These are phyloP conservation scores for Boletus speciosus DNA, from an alignment of 768 basidiomycete species.

Conservation along the genomic window DNA sequence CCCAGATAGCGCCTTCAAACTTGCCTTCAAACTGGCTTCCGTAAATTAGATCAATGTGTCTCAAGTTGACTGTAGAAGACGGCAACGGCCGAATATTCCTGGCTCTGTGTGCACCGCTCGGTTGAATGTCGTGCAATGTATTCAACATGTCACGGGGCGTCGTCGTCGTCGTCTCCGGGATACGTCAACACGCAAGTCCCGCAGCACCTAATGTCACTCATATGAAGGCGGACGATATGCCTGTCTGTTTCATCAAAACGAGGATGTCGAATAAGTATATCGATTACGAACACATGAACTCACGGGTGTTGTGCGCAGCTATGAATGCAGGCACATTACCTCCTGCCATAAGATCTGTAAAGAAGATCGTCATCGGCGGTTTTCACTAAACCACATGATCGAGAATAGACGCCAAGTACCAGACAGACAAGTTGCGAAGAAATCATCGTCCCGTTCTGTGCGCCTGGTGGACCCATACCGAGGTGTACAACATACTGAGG, in stretches of 20 bases:
- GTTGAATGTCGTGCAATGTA: slow-evolving; percentile 4
- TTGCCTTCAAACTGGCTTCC: slow-evolving; percentile 4
- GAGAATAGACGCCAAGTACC: slow-evolving; percentile 5
- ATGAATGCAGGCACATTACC: slow-evolving; percentile 14
- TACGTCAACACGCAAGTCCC: slow-evolving; percentile 5
- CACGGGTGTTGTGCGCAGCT: slow-evolving; percentile 11
- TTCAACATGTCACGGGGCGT: neutral
- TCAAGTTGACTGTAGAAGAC: slow-evolving; percentile 2
- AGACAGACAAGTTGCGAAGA: neutral
- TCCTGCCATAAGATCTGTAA: slow-evolving; percentile 16
- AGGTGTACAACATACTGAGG: slow-evolving; percentile 6
- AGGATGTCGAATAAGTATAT: slow-evolving; percentile 7
- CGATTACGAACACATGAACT: slow-evolving; percentile 10
- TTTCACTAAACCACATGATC: slow-evolving; percentile 10
- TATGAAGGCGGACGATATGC: neutral
- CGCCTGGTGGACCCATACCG: slow-evolving; percentile 4
- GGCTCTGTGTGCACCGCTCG: neutral
- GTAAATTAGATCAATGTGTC: slow-evolving; percentile 11
- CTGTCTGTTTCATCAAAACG: slow-evolving; percentile 22
- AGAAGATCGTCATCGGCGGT: slow-evolving; percentile 12
- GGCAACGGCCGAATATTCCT: neutral
- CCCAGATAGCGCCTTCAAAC: slow-evolving; percentile 5
- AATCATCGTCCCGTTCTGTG: slow-evolving; percentile 2
- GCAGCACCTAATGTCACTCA: neutral
- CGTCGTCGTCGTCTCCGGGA: neutral